phyloP scores from a whole-genome alignment of 2,329 filamentous ascomycete genomes.

The Cladophialophora exuberans region DNA sequence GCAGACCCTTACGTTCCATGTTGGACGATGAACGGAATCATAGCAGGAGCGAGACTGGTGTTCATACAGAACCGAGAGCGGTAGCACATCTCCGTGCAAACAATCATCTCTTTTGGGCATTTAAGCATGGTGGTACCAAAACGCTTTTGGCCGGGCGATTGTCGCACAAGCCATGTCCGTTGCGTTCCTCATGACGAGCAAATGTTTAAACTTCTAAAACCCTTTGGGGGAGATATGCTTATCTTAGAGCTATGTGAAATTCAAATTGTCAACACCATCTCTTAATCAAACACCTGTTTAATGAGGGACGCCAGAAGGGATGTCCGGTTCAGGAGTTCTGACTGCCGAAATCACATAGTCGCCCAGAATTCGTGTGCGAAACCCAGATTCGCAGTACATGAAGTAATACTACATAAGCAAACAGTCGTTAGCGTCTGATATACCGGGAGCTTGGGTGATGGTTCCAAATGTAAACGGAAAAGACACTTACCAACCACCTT shows the following conservation, averaged over 20 bases:
- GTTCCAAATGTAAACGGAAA: no score
- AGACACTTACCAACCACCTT: not conserved
- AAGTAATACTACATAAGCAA: not conserved
- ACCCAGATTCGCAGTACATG: not conserved
- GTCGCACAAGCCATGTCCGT: conserved; percentile 4
- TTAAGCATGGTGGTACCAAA: conserved; percentile 2
- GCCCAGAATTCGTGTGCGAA: not conserved
- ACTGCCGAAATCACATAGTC: not conserved
- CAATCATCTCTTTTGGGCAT: conserved; percentile 7
- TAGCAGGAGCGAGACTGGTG: conserved; percentile 2
- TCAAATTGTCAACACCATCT: not conserved
- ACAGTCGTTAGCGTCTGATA: not conserved
- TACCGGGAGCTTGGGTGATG: no score
- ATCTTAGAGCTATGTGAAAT: no score
- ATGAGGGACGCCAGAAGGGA: not conserved
- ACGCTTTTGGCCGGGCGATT: conserved; percentile 3
- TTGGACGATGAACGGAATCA: no score
- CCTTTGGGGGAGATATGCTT: no score
- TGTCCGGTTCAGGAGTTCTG: not conserved
- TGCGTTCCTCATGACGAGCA: conserved; percentile 5
- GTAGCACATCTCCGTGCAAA: not conserved
- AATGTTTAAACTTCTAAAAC: not conserved
- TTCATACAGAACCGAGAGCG: not conserved
- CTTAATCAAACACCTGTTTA: not conserved
- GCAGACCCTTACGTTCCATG: no score